A percentile compares a stretch with the other conserved stretches of the same genome.
phyloP scores from a whole-genome alignment of 2,329 filamentous ascomycete genomes.

The Botrytis tulipae region DNA sequence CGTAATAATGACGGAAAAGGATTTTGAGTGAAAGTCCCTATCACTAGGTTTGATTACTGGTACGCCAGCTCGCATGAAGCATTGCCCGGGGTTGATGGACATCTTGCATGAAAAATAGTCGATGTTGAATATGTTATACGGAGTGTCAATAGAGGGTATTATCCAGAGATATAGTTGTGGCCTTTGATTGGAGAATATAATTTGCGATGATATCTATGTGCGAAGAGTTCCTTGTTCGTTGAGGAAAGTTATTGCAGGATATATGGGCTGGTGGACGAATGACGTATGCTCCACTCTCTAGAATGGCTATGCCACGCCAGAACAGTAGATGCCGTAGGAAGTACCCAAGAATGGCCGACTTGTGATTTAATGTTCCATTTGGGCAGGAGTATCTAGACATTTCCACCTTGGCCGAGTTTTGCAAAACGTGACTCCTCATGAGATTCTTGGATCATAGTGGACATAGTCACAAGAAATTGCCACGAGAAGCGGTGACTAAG shows the following conservation, averaged over 20 bases:
- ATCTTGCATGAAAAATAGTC: too few relatives aligned
- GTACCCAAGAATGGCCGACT: too few relatives aligned
- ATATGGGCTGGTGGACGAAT: slow-evolving; percentile 70
- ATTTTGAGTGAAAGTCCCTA: too few relatives aligned
- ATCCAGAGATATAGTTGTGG: background rate
- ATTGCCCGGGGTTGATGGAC: too few relatives aligned
- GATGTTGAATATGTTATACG: too few relatives aligned
- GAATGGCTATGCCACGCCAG: slow-evolving; percentile 45
- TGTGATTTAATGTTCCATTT: background rate
- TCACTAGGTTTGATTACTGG: too few relatives aligned
- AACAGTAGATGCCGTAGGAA: background rate
- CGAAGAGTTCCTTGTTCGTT: slow-evolving; percentile 81
- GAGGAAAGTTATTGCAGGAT: slow-evolving; percentile 73
- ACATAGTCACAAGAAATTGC: background rate
- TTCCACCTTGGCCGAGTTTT: background rate
- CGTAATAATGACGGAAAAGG: too few relatives aligned
- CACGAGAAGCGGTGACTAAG: background rate
- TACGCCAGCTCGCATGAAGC: too few relatives aligned
- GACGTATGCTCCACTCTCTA: slow-evolving; percentile 89
- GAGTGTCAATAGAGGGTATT: background rate
- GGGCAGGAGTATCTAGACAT: background rate
- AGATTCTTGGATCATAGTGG: too few relatives aligned
- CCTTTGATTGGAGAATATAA: slow-evolving; percentile 46
- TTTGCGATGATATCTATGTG: slow-evolving; percentile 85
- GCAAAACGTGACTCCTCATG: background rate